Evolutionary conservation across 805 yeast genomes (phyloP), one percentile per base, ranked within the genome.

Genomic region (Torulaspora quercuum): DNA sequence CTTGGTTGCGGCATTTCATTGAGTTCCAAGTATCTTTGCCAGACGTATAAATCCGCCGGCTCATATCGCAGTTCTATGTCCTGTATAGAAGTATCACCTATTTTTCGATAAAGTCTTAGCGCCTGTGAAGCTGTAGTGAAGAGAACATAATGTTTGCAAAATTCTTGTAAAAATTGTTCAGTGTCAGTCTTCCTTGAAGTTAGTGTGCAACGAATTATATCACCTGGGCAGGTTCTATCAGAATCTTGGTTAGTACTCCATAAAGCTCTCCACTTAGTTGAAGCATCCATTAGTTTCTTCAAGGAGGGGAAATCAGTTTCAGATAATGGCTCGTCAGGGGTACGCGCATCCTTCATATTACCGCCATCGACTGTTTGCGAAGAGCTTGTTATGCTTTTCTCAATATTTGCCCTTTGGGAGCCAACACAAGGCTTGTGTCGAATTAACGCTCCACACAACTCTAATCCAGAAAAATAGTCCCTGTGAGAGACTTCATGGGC

Each of bases 11-110:
- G 24, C 7, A 33, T 7, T 4, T 30, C 20, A 16, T 48, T 40
- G 10, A 53, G 5, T 8, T 41, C 37, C 13, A 29, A 14, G 18
- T 30, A 37, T 19, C 39, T 33, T 4, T 43, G 21, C 46, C 53
- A 45, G n/a, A 57, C 50, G 28, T 29, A 46, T 7, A 17, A 20
- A 31, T 54, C 58, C 49, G 52, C 49, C 3, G 53, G 43, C 10
- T 35, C 44, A 35, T 45, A 47, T 6, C 35, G 25, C 4, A 37
- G 20, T 5, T 16, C 15, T 5, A 21, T 12, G 6, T 15, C 12
- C 11, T n/a, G 9, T 14, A 22, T 11, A 6, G 21, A 4, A 3
- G 14, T 8, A 1, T 21, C 13, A 6, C 24, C 25, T 5, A 31
- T 9, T 6, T 20, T 39, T 6, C 27, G 29, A 20, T 30, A 24